These are phyloP conservation scores for Chrysanthemum makinoi DNA, from an alignment of 129 eudicot species.

Conservation along the genomic window DNA sequence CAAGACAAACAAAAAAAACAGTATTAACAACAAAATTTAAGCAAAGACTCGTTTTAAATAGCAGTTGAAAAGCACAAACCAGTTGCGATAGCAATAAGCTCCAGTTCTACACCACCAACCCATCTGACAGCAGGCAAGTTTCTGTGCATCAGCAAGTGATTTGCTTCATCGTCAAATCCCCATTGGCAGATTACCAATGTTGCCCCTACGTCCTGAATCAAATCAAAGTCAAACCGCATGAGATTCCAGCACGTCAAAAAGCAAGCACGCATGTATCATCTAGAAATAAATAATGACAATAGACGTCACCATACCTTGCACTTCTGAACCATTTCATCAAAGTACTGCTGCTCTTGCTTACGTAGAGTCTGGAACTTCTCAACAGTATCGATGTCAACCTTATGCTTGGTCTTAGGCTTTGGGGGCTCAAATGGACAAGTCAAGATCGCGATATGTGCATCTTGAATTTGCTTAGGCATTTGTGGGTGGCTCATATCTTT, in stretches of 20 bases:
- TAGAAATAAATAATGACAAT: neutral
- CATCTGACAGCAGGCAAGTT: conserved; percentile 98
- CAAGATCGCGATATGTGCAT: conserved; percentile 91
- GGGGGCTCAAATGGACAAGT: conserved; percentile 99
- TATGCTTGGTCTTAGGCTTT: conserved; percentile 99
- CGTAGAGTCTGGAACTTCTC: conserved; percentile 92
- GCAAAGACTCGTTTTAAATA: neutral
- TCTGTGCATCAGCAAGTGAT: conserved; percentile 91
- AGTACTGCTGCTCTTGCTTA: conserved; percentile 89
- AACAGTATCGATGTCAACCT: conserved; percentile 98
- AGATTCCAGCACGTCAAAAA: neutral
- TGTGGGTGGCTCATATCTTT: conserved; percentile 99
- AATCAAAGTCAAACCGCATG: too few relatives aligned
- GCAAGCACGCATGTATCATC: neutral
- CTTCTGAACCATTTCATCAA: conserved; percentile 95
- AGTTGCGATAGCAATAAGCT: conserved; percentile 96
- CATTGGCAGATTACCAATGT: conserved; percentile 98
- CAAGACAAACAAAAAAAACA: neutral
- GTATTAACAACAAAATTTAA: neutral
- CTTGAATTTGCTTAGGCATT: conserved; percentile 94
- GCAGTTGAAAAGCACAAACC: conserved; percentile 42
- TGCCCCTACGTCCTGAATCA: conserved; percentile 92
- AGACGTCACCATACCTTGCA: conserved; percentile 67
- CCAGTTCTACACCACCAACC: conserved; percentile 99
- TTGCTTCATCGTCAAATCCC: conserved; percentile 99